Percentiles rank a stretch among this genome's conserved stretches.
phyloP scores from a whole-genome alignment of 129 eudicot genomes.

The Artemisia tridentata region DNA sequence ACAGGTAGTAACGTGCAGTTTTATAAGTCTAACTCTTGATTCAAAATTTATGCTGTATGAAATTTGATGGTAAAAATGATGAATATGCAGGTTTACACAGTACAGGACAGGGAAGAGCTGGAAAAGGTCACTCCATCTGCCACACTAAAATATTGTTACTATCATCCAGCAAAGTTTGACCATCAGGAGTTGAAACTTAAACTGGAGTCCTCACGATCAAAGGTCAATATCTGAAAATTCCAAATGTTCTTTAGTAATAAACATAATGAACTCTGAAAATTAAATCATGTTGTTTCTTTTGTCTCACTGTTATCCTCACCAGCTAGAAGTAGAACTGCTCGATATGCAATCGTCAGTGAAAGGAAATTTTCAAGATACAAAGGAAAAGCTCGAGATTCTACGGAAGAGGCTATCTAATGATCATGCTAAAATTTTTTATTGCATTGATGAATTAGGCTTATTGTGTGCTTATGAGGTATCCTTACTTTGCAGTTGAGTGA shows the following conservation, averaged over 20 bases:
- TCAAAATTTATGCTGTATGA: slow-evolving; percentile 11
- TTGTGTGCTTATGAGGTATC: slow-evolving; percentile 81
- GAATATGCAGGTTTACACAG: slow-evolving; percentile 47
- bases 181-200: slow-evolving; percentile 43
- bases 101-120: slow-evolving; percentile 37
- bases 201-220: slow-evolving; percentile 42
- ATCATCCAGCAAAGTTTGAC: slow-evolving; percentile 40
- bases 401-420: slow-evolving; percentile 45
- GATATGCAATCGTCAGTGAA: slow-evolving; percentile 43
- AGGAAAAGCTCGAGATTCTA: slow-evolving; percentile 42
- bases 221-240: slow-evolving; percentile 37
- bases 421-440: slow-evolving; percentile 49
- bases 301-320: slow-evolving; percentile 23
- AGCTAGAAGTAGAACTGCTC: slow-evolving; percentile 54
- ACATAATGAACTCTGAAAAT: background rate
- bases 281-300: background rate
- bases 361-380: slow-evolving; percentile 31
- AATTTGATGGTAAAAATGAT: slow-evolving; percentile 19
- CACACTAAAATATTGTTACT: slow-evolving; percentile 36
- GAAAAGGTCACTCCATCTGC: slow-evolving; percentile 47
- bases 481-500: background rate
- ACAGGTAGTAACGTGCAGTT: slow-evolving; percentile 42
- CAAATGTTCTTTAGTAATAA: background rate
- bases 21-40: slow-evolving; percentile 7
- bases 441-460: slow-evolving; percentile 74